Percentiles rank a stretch among this genome's conserved stretches.
phyloP scores from a whole-genome alignment of 352 stramenopile genomes.

The Paralagenidium karlingii region DNA sequence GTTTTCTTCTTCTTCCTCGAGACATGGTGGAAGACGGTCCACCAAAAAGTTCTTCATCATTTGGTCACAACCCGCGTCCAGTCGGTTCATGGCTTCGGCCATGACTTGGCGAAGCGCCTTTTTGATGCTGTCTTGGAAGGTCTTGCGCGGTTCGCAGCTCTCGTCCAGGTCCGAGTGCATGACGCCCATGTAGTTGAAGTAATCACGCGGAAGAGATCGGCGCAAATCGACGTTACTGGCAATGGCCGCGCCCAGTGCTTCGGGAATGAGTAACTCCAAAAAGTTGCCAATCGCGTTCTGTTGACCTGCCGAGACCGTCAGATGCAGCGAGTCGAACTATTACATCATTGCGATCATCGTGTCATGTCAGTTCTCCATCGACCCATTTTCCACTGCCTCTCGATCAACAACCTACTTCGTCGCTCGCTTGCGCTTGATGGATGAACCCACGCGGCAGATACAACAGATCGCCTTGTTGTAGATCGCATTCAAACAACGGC shows the following conservation, averaged over 20 bases:
- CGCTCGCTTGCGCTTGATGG: constrained; percentile 58
- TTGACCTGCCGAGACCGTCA: constrained; percentile 84
- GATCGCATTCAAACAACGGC: constrained; percentile 62
- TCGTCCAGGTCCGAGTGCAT: constrained; percentile 59
- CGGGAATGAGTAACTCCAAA: constrained; percentile 42
- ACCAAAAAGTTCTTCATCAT: constrained; percentile 77
- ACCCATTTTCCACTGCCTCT: neutral
- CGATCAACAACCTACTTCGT: too few species aligned
- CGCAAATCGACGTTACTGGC: constrained; percentile 43
- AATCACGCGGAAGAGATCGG: constrained; percentile 72
- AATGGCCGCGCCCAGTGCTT: constrained; percentile 46
- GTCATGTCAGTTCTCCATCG: neutral
- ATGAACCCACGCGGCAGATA: constrained; percentile 87
- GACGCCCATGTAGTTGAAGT: constrained; percentile 82
- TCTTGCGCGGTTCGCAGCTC: constrained; percentile 22
- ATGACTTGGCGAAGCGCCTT: constrained; percentile 45
- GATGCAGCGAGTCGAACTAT: constrained; percentile 69
- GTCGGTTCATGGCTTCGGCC: constrained; percentile 47
- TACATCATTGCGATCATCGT: neutral
- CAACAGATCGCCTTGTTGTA: constrained; percentile 81
- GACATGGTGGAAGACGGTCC: constrained; percentile 53
- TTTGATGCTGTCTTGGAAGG: constrained; percentile 41
- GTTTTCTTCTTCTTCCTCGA: constrained; percentile 70
- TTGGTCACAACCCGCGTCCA: constrained; percentile 61
- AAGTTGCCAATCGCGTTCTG: constrained; percentile 77